Conservation (phyloP, 2,329 filamentous ascomycete species). For the Paecilomyces niveus region DNA sequence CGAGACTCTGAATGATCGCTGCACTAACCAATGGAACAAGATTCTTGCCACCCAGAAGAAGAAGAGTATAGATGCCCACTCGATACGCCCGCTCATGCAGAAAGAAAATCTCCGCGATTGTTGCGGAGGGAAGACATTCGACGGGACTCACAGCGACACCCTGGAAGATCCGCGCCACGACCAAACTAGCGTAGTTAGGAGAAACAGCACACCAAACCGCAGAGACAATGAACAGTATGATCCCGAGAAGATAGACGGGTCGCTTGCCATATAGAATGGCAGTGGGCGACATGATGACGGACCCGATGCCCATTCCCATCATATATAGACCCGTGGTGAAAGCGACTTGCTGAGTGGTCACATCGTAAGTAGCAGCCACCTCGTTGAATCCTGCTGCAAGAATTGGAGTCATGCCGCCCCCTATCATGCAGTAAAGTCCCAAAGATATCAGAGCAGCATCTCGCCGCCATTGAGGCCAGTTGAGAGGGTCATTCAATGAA, state of each 20-base stretch:
- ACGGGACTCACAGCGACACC: slow-evolving; percentile 83
- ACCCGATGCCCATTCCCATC: slow-evolving; percentile 83
- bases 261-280: slow-evolving; percentile 88
- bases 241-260: slow-evolving; percentile 75
- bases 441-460: slow-evolving; percentile 73
- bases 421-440: slow-evolving; percentile 87
- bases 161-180: slow-evolving; percentile 77
- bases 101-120: slow-evolving; percentile 94
- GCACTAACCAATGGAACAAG: slow-evolving; percentile 81
- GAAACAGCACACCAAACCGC: slow-evolving; percentile 83
- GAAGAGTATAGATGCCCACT: slow-evolving; percentile 84
- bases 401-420: slow-evolving; percentile 85
- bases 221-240: slow-evolving; percentile 68
- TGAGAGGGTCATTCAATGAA: slow-evolving; percentile 81
- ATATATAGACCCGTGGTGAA: slow-evolving; percentile 90
- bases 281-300: slow-evolving; percentile 77
- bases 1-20: slow-evolving; percentile 66
- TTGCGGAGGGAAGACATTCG: slow-evolving; percentile 86
- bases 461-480: slow-evolving; percentile 78
- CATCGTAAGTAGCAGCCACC: slow-evolving; percentile 60
- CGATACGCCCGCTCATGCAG: slow-evolving; percentile 89
- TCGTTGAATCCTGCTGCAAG: slow-evolving; percentile 84
- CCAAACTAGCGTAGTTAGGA: slow-evolving; percentile 69
- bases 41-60: slow-evolving; percentile 88
- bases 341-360: slow-evolving; percentile 66